phyloP scores from a whole-genome alignment of 1,284 basidiomycete species.

The Puccinia hordei region DNA sequence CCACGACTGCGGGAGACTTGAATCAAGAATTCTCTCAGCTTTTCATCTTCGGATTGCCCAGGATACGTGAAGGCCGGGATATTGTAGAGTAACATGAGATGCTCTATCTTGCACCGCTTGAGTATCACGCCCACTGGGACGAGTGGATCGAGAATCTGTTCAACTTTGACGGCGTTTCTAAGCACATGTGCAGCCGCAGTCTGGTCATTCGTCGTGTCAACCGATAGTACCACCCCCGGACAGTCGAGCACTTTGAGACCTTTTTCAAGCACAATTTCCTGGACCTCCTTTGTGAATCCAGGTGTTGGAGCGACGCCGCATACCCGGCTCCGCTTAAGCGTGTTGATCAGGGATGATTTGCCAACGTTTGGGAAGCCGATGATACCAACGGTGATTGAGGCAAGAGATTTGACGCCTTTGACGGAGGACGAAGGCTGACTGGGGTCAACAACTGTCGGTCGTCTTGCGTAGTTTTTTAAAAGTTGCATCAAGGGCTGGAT shows the following conservation, averaged over 20 bases:
- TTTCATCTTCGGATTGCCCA: slow-evolving; percentile 60
- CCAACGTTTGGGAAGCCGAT: slow-evolving; percentile 98
- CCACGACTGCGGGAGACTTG: slow-evolving; percentile 86
- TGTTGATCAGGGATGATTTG: slow-evolving; percentile 93
- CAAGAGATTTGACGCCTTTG: slow-evolving; percentile 53
- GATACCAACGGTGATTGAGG: slow-evolving; percentile 78
- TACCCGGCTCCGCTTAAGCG: slow-evolving; percentile 83
- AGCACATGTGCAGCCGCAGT: slow-evolving; percentile 71
- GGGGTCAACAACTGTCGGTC: slow-evolving; percentile 52
- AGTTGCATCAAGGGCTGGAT: slow-evolving; percentile 72
- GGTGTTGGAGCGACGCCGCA: slow-evolving; percentile 93
- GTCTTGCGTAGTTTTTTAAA: slow-evolving; percentile 79
- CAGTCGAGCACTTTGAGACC: slow-evolving; percentile 91
- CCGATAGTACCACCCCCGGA: slow-evolving; percentile 85
- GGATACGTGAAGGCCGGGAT: slow-evolving; percentile 69
- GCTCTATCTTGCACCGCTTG: slow-evolving; percentile 68
- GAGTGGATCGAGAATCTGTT: slow-evolving; percentile 86
- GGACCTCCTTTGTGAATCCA: slow-evolving; percentile 92
- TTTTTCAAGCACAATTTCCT: slow-evolving; percentile 88
- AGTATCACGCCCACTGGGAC: slow-evolving; percentile 84
- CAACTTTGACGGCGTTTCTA: slow-evolving; percentile 89
- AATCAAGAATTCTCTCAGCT: slow-evolving; percentile 80
- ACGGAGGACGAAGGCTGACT: slow-evolving; percentile 1
- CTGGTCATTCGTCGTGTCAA: slow-evolving; percentile 63
- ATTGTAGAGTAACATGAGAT: slow-evolving; percentile 79